Evolutionary conservation across 441 rosid genomes (phyloP).

Genomic region (Populus tomentosa): DNA sequence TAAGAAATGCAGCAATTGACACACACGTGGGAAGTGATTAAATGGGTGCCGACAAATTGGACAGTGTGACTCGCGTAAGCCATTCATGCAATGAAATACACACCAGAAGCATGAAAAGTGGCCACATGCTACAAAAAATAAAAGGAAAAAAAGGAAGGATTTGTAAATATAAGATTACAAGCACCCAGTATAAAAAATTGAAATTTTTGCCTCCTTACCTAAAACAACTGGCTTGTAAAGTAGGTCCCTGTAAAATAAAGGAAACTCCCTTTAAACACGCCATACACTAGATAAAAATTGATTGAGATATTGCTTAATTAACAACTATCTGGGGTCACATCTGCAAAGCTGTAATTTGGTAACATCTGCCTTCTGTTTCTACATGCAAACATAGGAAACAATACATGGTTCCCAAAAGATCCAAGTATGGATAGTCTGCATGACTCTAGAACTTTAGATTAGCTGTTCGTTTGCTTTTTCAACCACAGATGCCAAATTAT

Average conservation of each 20-base stretch:
- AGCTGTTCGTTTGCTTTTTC: no score
- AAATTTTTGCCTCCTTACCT: constrained; percentile 16
- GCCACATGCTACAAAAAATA: constrained; percentile 23
- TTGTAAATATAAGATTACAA: not conserved
- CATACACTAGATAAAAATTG: not conserved
- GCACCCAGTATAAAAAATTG: not conserved
- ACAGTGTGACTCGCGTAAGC: constrained; percentile 18
- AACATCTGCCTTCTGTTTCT: no score
- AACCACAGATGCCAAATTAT: no score
- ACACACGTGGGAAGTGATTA: constrained; percentile 26
- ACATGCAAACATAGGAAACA: no score
- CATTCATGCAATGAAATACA: constrained; percentile 18
- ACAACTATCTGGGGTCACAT: not conserved
- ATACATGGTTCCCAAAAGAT: no score
- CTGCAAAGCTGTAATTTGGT: no score
- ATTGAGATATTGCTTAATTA: not conserved
- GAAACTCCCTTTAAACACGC: not conserved
- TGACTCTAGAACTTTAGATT: no score
- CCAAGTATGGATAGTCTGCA: no score
- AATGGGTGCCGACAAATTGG: constrained; percentile 25
- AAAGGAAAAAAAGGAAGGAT: not conserved
- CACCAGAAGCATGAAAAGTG: constrained; percentile 36
- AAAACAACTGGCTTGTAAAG: constrained; percentile 35
- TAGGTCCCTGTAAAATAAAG: constrained; percentile 25
- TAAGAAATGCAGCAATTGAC: constrained; percentile 26